Conservation (phyloP, 192 early-diverging fungal genomes). For the Physocladia obscura region DNA sequence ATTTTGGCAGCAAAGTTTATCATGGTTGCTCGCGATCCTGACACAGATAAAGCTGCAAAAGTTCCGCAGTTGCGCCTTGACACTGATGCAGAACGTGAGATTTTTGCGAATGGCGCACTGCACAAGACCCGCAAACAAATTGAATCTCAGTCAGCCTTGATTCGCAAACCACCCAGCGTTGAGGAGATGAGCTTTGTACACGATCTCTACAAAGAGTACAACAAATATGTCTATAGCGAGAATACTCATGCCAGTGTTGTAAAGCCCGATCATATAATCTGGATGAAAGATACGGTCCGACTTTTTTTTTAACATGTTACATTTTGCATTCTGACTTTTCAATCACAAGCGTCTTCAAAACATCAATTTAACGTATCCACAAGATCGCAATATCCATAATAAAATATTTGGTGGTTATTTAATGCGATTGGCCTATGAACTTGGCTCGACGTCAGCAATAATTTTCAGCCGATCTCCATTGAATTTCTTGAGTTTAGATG, state of each 20-base stretch:
- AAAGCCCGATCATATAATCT: constrained; percentile 40
- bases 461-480: not conserved
- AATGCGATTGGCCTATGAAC: constrained; percentile 84
- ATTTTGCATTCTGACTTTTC: no score
- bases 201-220: constrained; percentile 66
- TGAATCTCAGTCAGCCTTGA: constrained; percentile 51
- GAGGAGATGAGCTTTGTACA: constrained; percentile 79
- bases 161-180: constrained; percentile 69
- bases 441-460: constrained; percentile 35
- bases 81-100: constrained; percentile 68
- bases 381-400: constrained; percentile 77
- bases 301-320: no score
- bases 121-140: constrained; percentile 54
- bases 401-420: constrained; percentile 77
- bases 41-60: constrained; percentile 65
- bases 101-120: constrained; percentile 69
- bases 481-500: constrained; percentile 39
- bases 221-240: constrained; percentile 50
- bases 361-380: constrained; percentile 72
- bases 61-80: constrained; percentile 75
- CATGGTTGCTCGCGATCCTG: constrained; percentile 74
- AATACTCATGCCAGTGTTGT: not conserved
- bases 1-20: constrained; percentile 81
- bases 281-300: constrained; percentile 81
- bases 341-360: constrained; percentile 61